Evolutionary conservation across 768 basidiomycete species (phyloP).

Genomic region (Dentipellis sp.): DNA sequence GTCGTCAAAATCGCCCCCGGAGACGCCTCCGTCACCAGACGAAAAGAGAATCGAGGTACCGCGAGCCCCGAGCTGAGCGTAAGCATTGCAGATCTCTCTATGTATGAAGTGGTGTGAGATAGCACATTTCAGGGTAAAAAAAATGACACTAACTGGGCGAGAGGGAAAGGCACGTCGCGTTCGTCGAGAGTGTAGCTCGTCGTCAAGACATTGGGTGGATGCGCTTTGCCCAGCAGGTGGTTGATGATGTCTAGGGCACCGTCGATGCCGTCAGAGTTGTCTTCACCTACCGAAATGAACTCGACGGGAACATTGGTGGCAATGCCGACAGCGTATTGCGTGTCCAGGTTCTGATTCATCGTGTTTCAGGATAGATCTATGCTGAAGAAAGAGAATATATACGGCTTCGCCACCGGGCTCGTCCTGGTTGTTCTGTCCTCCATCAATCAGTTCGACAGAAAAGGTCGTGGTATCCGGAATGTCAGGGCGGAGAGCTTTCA

Average conservation of each 20-base stretch:
- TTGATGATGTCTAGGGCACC: conserved; percentile 24
- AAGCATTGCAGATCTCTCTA: conserved; percentile 27
- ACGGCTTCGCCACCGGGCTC: neutral
- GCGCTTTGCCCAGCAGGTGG: conserved; percentile 13
- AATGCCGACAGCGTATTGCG: conserved; percentile 28
- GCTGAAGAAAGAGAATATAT: neutral
- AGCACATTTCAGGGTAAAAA: too few species aligned
- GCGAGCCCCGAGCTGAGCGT: conserved; percentile 26
- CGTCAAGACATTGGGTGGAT: conserved; percentile 14
- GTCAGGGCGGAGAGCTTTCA: neutral
- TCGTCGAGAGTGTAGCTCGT: conserved; percentile 27
- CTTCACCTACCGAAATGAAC: conserved; percentile 18
- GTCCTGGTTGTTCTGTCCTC: neutral
- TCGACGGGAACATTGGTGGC: conserved; percentile 17
- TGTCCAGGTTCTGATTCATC: conserved; percentile 24
- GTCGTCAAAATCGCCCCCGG: conserved; percentile 24
- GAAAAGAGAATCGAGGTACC: too few species aligned
- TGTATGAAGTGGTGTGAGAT: too few species aligned
- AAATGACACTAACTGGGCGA: conserved; percentile 19
- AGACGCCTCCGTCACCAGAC: conserved; percentile 30
- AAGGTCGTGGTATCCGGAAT: neutral
- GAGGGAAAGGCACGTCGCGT: conserved; percentile 10
- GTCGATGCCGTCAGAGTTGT: conserved; percentile 11
- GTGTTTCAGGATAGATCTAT: neutral
- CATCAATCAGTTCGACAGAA: neutral